Percentiles rank a stretch among this genome's conserved stretches.
These are phyloP conservation scores for Cladophialophora bantiana DNA, from an alignment of 2,329 filamentous ascomycete genomes.

Conservation along the genomic window DNA sequence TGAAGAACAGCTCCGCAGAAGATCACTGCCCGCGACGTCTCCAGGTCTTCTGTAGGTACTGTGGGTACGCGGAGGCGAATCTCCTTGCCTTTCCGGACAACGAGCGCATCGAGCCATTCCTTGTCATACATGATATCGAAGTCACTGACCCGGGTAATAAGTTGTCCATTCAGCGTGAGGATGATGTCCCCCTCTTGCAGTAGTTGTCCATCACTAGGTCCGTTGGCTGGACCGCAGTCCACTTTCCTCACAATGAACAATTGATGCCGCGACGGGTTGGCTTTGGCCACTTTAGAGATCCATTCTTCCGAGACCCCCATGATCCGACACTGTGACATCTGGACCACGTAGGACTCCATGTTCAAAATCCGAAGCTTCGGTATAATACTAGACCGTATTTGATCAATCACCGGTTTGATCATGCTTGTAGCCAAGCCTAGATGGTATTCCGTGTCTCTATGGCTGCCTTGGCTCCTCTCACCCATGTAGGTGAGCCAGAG, in stretches of 20 bases:
- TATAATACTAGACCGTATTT: slow-evolving; percentile 79
- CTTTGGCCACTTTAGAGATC: slow-evolving; percentile 87
- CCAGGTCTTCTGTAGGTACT: slow-evolving; percentile 85
- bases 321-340: slow-evolving; percentile 94
- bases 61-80: slow-evolving; percentile 79
- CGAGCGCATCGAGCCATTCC: slow-evolving; percentile 79
- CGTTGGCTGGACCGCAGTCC: slow-evolving; percentile 62
- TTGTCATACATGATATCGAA: slow-evolving; percentile 96
- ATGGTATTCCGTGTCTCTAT: slow-evolving; percentile 95
- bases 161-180: slow-evolving; percentile 85
- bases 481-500: slow-evolving; percentile 97
- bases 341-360: slow-evolving; percentile 91
- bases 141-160: slow-evolving; percentile 91
- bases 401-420: slow-evolving; percentile 82
- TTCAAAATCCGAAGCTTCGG: slow-evolving; percentile 90
- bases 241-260: slow-evolving; percentile 98
- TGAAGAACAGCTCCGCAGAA: slow-evolving; percentile 97
- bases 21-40: slow-evolving; percentile 88
- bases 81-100: slow-evolving; percentile 85
- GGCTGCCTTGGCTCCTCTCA: slow-evolving; percentile 77
- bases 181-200: slow-evolving; percentile 92
- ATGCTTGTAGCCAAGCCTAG: slow-evolving; percentile 89
- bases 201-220: slow-evolving; percentile 54
- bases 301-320: slow-evolving; percentile 97
- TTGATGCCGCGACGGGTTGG: slow-evolving; percentile 91